phyloP scores from a whole-genome alignment of 2,329 filamentous ascomycete genomes.

The Cytospora chrysosperma region DNA sequence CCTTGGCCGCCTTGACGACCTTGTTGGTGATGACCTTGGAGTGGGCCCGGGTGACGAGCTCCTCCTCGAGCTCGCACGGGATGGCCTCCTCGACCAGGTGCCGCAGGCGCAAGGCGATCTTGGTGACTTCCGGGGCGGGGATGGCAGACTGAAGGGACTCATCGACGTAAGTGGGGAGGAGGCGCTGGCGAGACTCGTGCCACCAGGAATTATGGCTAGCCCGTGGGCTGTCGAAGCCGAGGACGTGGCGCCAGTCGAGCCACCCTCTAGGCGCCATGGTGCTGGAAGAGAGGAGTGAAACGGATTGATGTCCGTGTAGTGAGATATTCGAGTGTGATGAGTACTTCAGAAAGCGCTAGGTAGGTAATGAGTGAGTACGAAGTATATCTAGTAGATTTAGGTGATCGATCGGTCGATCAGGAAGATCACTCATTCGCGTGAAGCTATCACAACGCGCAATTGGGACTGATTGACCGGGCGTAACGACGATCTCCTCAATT shows the following conservation, averaged over 20 bases:
- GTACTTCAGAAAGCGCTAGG: not conserved
- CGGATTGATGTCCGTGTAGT: not conserved
- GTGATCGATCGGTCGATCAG: not conserved
- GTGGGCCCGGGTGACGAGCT: constrained; percentile 73
- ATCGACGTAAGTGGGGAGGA: constrained; percentile 64
- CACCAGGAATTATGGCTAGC: constrained; percentile 37
- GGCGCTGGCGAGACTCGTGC: constrained; percentile 44
- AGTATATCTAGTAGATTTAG: not conserved
- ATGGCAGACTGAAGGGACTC: constrained; percentile 64
- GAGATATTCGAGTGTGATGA: not conserved
- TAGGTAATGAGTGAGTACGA: not conserved
- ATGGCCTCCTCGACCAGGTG: constrained; percentile 88
- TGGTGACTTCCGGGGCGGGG: constrained; percentile 78
- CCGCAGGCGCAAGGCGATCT: constrained; percentile 83
- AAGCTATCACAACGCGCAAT: not conserved
- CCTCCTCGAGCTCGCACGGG: constrained; percentile 83
- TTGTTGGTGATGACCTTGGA: constrained; percentile 78
- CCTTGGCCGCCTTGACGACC: constrained; percentile 77
- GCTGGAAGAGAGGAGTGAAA: not conserved
- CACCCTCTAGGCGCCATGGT: constrained; percentile 23
- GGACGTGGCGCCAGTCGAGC: constrained; percentile 31
- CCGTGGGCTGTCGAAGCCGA: constrained; percentile 37
- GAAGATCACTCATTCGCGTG: not conserved
- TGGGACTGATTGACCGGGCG: not conserved
- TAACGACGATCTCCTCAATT: not conserved